These are phyloP conservation scores for Roridomyces roridus DNA, from an alignment of 768 basidiomycete genomes.

Conservation along the genomic window DNA sequence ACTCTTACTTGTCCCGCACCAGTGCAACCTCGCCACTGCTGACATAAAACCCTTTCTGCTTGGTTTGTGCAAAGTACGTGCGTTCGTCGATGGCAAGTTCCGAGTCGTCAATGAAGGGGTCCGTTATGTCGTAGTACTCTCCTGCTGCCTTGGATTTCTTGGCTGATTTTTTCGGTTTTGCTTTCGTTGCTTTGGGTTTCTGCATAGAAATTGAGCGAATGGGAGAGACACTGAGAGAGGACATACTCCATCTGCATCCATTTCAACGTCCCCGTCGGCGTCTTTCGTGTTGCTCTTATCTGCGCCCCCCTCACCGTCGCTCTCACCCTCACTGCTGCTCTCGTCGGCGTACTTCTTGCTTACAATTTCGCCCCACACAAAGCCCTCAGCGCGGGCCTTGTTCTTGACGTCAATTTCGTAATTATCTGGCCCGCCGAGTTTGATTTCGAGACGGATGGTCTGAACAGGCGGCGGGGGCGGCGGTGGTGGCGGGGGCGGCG, in stretches of 20 bases:
- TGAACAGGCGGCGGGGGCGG: constrained; percentile 55
- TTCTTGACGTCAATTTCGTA: constrained; percentile 74
- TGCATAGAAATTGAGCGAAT: constrained; percentile 22
- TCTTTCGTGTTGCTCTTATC: constrained; percentile 17
- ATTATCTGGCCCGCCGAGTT: constrained; percentile 72
- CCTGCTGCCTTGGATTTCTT: constrained; percentile 44
- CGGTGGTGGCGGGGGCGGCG: constrained; percentile 65
- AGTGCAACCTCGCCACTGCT: constrained; percentile 87
- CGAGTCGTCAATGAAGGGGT: constrained; percentile 98
- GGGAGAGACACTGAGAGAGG: not conserved
- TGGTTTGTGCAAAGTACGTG: constrained; percentile 89
- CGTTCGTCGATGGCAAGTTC: constrained; percentile 91
- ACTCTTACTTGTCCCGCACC: constrained; percentile 71
- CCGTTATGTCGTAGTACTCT: constrained; percentile 89
- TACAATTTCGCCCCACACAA: constrained; percentile 17
- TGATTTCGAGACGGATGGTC: constrained; percentile 74
- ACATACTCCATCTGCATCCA: constrained; percentile 21
- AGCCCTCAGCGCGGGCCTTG: constrained; percentile 64
- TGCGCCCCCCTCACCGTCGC: constrained; percentile 38
- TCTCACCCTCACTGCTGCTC: constrained; percentile 63
- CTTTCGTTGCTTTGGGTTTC: constrained; percentile 44
- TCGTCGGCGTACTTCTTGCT: constrained; percentile 41
- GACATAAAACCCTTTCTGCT: constrained; percentile 93
- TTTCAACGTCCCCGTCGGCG: constrained; percentile 23
- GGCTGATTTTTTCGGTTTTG: constrained; percentile 16